Base-by-base conservation (phyloP, 306 rosid species). In the Fagus crenata region DNA sequence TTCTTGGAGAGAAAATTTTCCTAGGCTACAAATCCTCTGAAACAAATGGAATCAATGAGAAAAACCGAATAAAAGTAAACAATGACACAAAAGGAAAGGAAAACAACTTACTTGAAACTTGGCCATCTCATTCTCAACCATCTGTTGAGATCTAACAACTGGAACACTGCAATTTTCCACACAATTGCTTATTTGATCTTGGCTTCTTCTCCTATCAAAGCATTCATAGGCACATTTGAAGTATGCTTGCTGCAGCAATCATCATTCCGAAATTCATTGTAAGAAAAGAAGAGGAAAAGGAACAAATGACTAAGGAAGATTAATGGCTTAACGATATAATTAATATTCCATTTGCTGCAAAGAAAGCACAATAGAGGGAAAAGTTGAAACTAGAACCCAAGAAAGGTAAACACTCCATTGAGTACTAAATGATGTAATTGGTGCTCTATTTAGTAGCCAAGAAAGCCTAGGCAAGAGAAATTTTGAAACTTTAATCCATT, bases 181-280 rank as follows among this genome's bases (percentile, higher is more conserved):
- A 22, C 98, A 95, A 60, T 75, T 78, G 85, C 79, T 86, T 71
- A 92, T 92, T 75, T 95, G 91, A 64, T 92, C 91, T 80, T 90
- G 96, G 81, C 60, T 89, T 75, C 89, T 86, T 75, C 90, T 88
- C 83, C 97, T 86, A 81, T 95, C 97, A 49, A 92, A 95, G 81
- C 98, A 92, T 72, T 92, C 97, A 33, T 92, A 80, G 0, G 97
- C 97, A n/a, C 98, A 95, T 87, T 82, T 89, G 80, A 92, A 95
- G 81, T 92, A 92, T 5, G 97, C 97, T 90, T 87, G 93, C 97
- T 95, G 88, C 84, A 85, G 37, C 65, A 63, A 75, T 79, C 36
- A 49, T 61, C 76, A 71, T 71, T 58, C 72, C 81, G 63, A 69
- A 73, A 69, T 73, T 63, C 51, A 83, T 75, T 17, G 63, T 22